Base-by-base conservation (phyloP, 2,329 filamentous ascomycete species). In the Mycosphaerelloides madeirae region DNA sequence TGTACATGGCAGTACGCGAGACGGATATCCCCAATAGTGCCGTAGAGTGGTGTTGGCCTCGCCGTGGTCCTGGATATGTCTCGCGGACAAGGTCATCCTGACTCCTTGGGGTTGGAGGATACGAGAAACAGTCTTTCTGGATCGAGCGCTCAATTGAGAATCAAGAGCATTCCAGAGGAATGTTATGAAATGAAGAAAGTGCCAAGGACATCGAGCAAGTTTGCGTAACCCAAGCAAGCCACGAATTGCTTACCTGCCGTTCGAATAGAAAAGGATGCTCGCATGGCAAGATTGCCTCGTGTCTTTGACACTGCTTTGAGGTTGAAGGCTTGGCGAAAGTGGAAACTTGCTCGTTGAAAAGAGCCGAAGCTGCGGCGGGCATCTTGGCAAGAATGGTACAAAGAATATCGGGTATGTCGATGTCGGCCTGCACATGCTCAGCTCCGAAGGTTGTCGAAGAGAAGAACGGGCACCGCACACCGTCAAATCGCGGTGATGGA, bases 11-110 rank as follows among this genome's bases (percentile, higher is more conserved):
- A 80, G 39, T 1, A 72, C 67, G 15, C 78, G 72, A 41, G 68
- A 66, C 2, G 68, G 65, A 56, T 81, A 82, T 1, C 75, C 79
- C 78, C 78, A 83, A 54, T 80, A 75, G 37, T 51, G 38, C 29
- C 50, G 34, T 14, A 34, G 11, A 12, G 52, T 57, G 0, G 54
- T 55, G 36, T 59, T 61, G 28, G 59, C 52, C 40, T 58, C 53
- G 41, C 49, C 46, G 41, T 59, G 57, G 35, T 61, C 56, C 41
- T 61, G 60, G 22, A 61, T 62, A 38, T 64, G 59, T 16, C 33
- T 9, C 4, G 28, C 18, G 16, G 31, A 3, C 19, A 31, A 22
- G 12, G 31, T 25, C 35, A 43, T 38, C 15, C 32, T 25, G 11
- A 15, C 9, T 3, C 34, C 15, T 8, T 13, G 20, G n/a, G 6